Evolutionary conservation across 352 stramenopile genomes (phyloP).

Genomic region (Discostella stelligera): DNA sequence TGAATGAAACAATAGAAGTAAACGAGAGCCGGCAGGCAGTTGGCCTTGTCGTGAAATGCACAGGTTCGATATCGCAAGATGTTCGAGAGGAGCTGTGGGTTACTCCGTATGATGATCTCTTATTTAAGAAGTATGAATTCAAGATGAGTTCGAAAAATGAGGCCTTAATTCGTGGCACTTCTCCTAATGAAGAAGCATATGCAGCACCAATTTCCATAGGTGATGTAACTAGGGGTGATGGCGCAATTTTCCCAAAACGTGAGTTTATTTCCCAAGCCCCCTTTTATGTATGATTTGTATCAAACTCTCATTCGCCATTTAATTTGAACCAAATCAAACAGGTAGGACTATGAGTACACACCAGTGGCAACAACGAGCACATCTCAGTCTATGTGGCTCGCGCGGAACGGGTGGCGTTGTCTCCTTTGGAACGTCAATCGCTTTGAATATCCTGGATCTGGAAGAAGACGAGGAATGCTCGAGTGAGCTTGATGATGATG

Average conservation of each 20-base stretch:
- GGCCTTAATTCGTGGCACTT: constrained; percentile 18
- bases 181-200: constrained; percentile 4
- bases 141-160: constrained; percentile 18
- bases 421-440: constrained; percentile 24
- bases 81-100: constrained; percentile 53
- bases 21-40: constrained; percentile 67
- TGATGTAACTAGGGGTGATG: background rate
- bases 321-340: background rate
- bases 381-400: constrained; percentile 41
- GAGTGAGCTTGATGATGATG: background rate
- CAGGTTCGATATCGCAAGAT: constrained; percentile 18
- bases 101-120: constrained; percentile 60
- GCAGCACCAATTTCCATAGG: background rate
- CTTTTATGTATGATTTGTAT: constrained; percentile 9
- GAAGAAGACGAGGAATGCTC: constrained; percentile 47
- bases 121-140: constrained; percentile 46
- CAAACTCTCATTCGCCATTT: constrained; percentile 1
- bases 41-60: constrained; percentile 46
- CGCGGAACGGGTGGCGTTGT: constrained; percentile 44
- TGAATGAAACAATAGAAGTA: constrained; percentile 42
- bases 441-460: constrained; percentile 47
- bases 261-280: constrained; percentile 11
- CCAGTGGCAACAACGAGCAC: background rate
- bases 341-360: constrained; percentile 25
- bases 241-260: constrained; percentile 16